phyloP scores from a whole-genome alignment of 441 rosid species.

The Rhodomyrtus psidioides region DNA sequence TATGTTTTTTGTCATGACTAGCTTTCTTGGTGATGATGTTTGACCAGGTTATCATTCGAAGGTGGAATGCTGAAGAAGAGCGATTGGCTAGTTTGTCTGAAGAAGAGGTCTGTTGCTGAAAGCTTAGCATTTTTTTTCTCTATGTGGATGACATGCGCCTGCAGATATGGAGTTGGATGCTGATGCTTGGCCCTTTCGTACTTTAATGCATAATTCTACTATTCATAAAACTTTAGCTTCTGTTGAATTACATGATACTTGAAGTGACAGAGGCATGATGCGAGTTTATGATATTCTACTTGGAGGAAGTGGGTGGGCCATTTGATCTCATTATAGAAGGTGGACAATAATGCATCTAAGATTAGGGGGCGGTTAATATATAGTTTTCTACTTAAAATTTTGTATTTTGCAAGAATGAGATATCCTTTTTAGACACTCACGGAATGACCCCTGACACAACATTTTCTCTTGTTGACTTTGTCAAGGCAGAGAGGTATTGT shows the following conservation, averaged over 20 bases:
- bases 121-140: not conserved
- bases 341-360: not conserved
- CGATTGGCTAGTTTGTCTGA: constrained; percentile 44
- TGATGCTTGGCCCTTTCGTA: not conserved
- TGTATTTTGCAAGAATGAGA: not conserved
- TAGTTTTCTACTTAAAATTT: not conserved
- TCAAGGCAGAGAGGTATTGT: constrained; percentile 66
- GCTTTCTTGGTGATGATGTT: not conserved
- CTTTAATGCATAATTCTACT: not conserved
- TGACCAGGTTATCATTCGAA: constrained; percentile 65
- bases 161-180: not conserved
- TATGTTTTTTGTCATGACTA: not conserved
- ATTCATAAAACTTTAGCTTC: not conserved
- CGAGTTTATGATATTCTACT: not conserved
- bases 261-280: not conserved
- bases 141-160: not conserved
- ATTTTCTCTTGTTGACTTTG: not conserved
- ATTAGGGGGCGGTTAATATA: not conserved
- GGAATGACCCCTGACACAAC: not conserved
- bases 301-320: not conserved
- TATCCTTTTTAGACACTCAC: not conserved
- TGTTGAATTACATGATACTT: not conserved
- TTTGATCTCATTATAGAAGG: not conserved
- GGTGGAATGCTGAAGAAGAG: constrained; percentile 72
- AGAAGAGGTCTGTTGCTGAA: constrained; percentile 58